Evolutionary conservation across 495 filamentous ascomycete genomes (phyloP).

Genomic region (Aspergillus cristatus): DNA sequence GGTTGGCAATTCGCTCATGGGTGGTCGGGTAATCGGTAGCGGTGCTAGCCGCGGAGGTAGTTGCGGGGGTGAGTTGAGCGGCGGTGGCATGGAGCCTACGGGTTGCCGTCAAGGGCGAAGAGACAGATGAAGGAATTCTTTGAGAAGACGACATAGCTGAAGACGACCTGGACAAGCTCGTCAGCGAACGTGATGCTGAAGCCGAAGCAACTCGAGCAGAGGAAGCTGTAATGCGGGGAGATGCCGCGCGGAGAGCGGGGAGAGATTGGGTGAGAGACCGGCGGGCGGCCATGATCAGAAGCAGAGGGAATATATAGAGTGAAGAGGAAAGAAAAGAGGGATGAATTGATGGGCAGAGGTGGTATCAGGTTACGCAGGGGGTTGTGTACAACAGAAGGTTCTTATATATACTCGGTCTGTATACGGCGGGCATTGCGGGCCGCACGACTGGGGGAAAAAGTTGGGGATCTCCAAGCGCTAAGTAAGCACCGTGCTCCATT

Average conservation of each 20-base stretch:
- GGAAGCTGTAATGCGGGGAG: slow-evolving; percentile 30
- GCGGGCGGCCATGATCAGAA: slow-evolving; percentile 34
- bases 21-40: slow-evolving; percentile 67
- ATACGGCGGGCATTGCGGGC: no score
- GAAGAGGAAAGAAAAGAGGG: not conserved
- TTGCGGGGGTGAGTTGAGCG: slow-evolving; percentile 45
- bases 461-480: no score
- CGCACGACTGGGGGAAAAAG: no score
- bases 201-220: slow-evolving; percentile 16
- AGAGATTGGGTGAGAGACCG: slow-evolving; percentile 33
- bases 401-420: no score
- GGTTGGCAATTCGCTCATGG: slow-evolving; percentile 67
- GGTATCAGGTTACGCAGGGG: no score
- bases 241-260: slow-evolving; percentile 35
- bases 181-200: slow-evolving; percentile 21
- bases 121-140: slow-evolving; percentile 6
- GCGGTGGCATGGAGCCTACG: slow-evolving; percentile 51
- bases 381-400: no score
- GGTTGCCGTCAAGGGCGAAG: slow-evolving; percentile 17
- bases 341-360: not conserved
- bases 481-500: no score
- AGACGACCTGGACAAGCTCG: slow-evolving; percentile 12
- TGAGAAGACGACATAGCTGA: slow-evolving; percentile 15
- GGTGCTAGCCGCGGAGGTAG: slow-evolving; percentile 46
- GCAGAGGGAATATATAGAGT: not conserved